Conservation (phyloP, 305 asterid species). For the Fraxinus angustifolia region DNA sequence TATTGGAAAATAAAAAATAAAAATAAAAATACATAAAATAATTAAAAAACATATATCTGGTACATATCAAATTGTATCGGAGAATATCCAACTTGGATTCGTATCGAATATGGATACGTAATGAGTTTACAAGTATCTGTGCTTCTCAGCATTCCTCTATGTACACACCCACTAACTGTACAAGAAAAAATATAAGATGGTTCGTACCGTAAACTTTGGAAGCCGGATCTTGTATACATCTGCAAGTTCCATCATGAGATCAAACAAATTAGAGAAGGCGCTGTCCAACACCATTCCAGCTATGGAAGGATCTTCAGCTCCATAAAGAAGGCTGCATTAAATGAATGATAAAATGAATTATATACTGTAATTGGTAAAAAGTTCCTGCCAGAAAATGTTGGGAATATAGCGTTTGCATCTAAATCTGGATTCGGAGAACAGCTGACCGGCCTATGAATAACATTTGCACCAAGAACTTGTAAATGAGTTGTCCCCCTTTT, state of each 20-base stretch:
- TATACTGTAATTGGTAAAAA: constrained; percentile 4
- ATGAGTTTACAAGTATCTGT: not conserved
- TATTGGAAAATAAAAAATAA: not conserved
- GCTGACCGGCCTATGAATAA: constrained; percentile 7
- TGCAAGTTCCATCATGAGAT: constrained; percentile 96
- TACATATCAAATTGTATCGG: not conserved
- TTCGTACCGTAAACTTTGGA: constrained; percentile 76
- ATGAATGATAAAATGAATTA: constrained; percentile 19
- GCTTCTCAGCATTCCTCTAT: not conserved
- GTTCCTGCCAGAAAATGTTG: not conserved
- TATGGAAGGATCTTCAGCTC: constrained; percentile 97
- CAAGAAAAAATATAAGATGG: not conserved
- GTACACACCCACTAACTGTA: not conserved
- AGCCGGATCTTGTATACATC: constrained; percentile 90
- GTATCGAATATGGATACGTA: not conserved
- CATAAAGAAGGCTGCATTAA: constrained; percentile 83
- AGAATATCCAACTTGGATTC: not conserved
- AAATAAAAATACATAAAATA: too few relatives aligned
- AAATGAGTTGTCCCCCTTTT: not conserved
- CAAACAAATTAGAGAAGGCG: constrained; percentile 87
- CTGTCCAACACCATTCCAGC: constrained; percentile 99
- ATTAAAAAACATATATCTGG: not conserved
- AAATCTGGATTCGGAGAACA: not conserved
- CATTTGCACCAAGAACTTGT: constrained; percentile 6
- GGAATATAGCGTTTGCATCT: constrained; percentile 7